Evolutionary conservation across 305 asterid species (phyloP).

Genomic region (Fraxinus sp.): DNA sequence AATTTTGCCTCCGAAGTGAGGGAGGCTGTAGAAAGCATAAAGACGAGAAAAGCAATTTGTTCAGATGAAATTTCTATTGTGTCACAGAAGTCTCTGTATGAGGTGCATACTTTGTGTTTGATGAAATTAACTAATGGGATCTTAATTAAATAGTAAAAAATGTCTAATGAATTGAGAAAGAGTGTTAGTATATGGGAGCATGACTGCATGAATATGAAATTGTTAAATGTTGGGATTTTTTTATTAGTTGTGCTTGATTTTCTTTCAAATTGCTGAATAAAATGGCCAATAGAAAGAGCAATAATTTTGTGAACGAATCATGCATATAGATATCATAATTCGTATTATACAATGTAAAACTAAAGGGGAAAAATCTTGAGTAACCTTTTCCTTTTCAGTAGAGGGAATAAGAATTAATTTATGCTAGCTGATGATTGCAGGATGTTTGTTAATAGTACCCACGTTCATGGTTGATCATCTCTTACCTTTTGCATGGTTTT

Average conservation of each 20-base stretch:
- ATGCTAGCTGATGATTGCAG: neutral
- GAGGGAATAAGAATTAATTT: neutral
- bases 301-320: neutral
- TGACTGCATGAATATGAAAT: neutral
- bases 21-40: neutral
- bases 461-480: neutral
- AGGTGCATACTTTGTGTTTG: neutral
- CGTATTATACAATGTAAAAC: neutral
- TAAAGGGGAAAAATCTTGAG: neutral
- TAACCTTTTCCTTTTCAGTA: neutral
- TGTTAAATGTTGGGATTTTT: neutral
- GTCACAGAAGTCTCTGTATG: neutral
- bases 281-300: neutral
- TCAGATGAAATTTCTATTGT: neutral
- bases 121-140: neutral
- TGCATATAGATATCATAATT: neutral
- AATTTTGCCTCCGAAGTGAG: neutral
- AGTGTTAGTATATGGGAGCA: neutral
- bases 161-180: neutral
- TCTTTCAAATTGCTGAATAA: neutral
- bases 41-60: neutral
- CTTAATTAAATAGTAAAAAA: neutral
- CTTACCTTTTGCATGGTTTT: conserved; percentile 11
- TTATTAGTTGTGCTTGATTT: conserved; percentile 12
- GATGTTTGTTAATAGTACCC: neutral